Base-by-base conservation (phyloP, 345 rosid species). In the Eutrema heterophyllum region DNA sequence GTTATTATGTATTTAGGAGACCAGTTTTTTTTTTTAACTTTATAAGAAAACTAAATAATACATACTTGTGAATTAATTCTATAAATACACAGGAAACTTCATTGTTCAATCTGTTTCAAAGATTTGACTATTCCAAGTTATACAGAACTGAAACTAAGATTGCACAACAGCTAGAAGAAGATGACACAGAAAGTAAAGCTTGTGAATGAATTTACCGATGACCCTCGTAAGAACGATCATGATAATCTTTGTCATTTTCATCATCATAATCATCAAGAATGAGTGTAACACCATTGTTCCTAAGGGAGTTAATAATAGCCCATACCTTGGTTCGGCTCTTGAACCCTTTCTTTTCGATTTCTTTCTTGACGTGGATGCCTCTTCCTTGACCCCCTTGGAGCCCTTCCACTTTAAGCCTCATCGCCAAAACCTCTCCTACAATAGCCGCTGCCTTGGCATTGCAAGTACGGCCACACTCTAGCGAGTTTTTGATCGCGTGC, bases 301-400 rank as follows among this genome's bases (percentile, higher is more conserved):
- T 86, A 9, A 91, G 83, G 14, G 88, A 83, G 72, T 91, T 87
- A 46, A 89, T 88, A 40, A 88, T 59, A 27, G 88, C 86, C 86
- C 84, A 82, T 29, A 79, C 77, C 70, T 83, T 78, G 26, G 83
- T 89, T 30, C 78, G 78, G 78, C 85, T 91, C 79, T 81, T 84
- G 39, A 91, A 87, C 4, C 96, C 93, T 70, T 88, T 93, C 85
- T 89, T 91, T 81, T 88, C 96, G 4, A 93, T 68, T 82, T 91
- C 96, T 79, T 86, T 91, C 81, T 82, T 83, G 38, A 88, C 83
- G 63, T 89, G 88, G 14, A 91, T 88, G 7, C 94, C 94, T 73
- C 91, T 81, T 73, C 95, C 96, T 29, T 84, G 84, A 33, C 96
- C 97, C 30, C 85, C 84, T 60, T 93, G 94, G 33, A 93, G 89